Percentiles rank a stretch among this genome's conserved stretches.
Conservation (phyloP, 2,329 filamentous ascomycete genomes). For the Cryphonectria naterciae region DNA sequence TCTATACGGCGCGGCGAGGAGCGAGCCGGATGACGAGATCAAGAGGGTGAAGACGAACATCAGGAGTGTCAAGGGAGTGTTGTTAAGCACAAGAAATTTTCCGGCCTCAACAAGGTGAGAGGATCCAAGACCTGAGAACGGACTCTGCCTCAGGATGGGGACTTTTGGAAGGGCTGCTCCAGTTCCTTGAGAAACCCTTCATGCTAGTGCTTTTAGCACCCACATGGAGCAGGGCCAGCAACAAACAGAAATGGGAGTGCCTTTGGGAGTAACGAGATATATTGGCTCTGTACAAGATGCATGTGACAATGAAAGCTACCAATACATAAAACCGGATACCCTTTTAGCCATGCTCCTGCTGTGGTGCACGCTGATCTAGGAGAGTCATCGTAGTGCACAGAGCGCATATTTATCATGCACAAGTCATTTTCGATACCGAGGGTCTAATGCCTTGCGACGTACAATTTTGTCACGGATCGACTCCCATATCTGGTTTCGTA, state of each 20-base stretch:
- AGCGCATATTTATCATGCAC: neutral
- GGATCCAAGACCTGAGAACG: neutral
- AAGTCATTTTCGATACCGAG: neutral
- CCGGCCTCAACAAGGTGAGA: slow-evolving; percentile 49
- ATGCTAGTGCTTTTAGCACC: neutral
- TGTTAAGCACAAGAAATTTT: slow-evolving; percentile 76
- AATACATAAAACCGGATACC: slow-evolving; percentile 2
- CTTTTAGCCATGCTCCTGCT: neutral
- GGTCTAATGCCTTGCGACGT: neutral
- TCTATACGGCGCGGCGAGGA: slow-evolving; percentile 49
- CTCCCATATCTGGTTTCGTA: neutral
- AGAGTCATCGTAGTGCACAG: neutral
- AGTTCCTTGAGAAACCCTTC: neutral
- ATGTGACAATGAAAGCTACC: neutral
- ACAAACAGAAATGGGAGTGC: neutral
- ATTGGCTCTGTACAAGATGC: neutral
- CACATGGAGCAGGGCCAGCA: neutral
- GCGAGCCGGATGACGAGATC: slow-evolving; percentile 71
- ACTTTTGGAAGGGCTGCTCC: neutral
- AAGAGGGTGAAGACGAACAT: slow-evolving; percentile 75
- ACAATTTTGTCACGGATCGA: neutral
- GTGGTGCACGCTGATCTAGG: neutral
- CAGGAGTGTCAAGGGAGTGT: slow-evolving; percentile 75
- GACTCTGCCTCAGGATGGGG: neutral
- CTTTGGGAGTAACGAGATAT: neutral